Evolutionary conservation across 331 rosid genomes (phyloP).

Genomic region (Pyrus hybrid): DNA sequence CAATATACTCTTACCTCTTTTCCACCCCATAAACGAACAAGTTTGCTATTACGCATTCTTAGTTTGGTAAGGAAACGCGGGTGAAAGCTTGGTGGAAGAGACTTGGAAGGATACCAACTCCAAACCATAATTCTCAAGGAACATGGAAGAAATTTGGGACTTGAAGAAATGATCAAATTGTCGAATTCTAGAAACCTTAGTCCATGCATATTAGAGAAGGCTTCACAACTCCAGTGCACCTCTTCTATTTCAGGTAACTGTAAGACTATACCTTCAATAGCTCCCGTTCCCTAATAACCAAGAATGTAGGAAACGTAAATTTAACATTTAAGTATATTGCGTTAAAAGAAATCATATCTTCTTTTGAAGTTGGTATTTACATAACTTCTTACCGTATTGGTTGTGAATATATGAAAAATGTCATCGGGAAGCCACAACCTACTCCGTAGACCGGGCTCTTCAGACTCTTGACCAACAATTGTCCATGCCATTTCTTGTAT

Average conservation of each 20-base stretch:
- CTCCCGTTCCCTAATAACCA: constrained; percentile 7
- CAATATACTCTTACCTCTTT: too few species aligned
- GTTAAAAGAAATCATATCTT: not conserved
- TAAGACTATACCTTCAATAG: not conserved
- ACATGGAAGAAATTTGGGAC: not conserved
- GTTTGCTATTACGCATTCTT: too few species aligned
- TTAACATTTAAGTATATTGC: not conserved
- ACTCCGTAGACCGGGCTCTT: not conserved
- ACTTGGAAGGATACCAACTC: too few species aligned
- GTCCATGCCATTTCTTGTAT: constrained; percentile 7
- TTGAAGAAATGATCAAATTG: not conserved
- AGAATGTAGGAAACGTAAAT: not conserved
- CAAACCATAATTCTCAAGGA: too few species aligned
- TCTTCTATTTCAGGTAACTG: not conserved
- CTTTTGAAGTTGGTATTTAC: too few species aligned
- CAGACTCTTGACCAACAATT: not conserved
- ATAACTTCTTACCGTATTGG: not conserved
- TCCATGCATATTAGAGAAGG: constrained; percentile 4
- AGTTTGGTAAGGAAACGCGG: too few species aligned
- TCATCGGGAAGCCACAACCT: not conserved
- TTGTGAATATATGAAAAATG: not conserved
- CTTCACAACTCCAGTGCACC: not conserved
- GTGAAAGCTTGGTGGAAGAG: too few species aligned
- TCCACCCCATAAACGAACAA: too few species aligned
- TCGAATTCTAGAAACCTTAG: not conserved